phyloP scores from a whole-genome alignment of 2,329 filamentous ascomycete genomes.

The Zalaria sp. region DNA sequence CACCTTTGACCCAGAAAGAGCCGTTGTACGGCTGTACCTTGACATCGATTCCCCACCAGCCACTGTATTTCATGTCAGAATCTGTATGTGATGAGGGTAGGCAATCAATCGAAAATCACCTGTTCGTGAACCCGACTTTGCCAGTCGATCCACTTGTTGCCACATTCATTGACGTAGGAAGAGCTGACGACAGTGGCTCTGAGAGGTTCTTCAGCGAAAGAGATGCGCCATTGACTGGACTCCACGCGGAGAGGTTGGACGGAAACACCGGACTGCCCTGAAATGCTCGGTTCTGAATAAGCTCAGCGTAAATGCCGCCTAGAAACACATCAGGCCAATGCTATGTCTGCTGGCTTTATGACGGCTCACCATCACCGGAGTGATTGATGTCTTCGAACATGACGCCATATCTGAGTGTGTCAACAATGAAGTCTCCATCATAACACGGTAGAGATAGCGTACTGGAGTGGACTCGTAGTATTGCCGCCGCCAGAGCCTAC shows the following conservation, averaged over 20 bases:
- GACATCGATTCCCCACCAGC: conserved; percentile 19
- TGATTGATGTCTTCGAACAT: conserved; percentile 4
- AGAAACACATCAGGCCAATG: too few species aligned
- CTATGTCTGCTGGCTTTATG: too few species aligned
- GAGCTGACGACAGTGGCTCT: conserved; percentile 36
- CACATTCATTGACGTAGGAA: conserved; percentile 37
- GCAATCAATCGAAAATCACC: conserved; percentile 12
- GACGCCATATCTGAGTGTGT: not conserved
- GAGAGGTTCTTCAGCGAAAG: conserved; percentile 34
- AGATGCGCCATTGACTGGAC: conserved; percentile 37
- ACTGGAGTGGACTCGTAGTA: conserved; percentile 23
- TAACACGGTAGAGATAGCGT: conserved; percentile 22
- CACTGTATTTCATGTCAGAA: conserved; percentile 2
- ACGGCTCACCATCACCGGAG: not conserved
- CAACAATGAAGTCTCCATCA: too few species aligned
- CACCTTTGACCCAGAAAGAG: conserved; percentile 20
- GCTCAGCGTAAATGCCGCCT: conserved; percentile 53
- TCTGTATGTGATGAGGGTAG: not conserved
- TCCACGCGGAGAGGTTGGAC: conserved; percentile 36
- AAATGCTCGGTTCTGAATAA: conserved; percentile 56
- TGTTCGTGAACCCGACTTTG: conserved; percentile 29
- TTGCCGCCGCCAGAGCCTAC: conserved; percentile 21
- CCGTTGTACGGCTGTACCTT: conserved; percentile 15
- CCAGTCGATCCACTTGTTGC: conserved; percentile 21
- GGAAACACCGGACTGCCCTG: conserved; percentile 36